phyloP scores from a whole-genome alignment of 2,329 filamentous ascomycete genomes.

The Epichloe coenophiala region DNA sequence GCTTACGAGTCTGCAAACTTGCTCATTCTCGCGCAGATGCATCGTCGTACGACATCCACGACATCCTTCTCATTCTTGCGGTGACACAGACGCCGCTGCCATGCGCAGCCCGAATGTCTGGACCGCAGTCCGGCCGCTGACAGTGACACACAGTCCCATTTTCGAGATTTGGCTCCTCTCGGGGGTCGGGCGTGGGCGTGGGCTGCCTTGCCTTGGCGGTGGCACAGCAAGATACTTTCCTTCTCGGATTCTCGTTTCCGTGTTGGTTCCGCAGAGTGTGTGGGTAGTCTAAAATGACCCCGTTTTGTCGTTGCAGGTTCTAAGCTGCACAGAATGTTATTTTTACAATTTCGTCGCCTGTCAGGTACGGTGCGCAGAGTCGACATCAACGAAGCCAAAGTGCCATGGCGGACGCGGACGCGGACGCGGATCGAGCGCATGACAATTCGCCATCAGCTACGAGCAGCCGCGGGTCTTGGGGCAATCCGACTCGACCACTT shows the following conservation, averaged over 20 bases:
- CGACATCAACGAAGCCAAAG: neutral
- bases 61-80: neutral
- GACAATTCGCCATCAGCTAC: neutral
- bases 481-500: neutral
- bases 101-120: too few relatives aligned
- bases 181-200: too few relatives aligned
- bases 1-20: neutral
- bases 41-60: neutral
- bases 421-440: neutral
- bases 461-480: neutral
- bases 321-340: too few relatives aligned
- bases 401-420: neutral
- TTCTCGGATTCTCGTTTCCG: neutral
- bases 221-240: neutral
- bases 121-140: too few relatives aligned
- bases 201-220: too few relatives aligned
- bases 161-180: too few relatives aligned
- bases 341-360: neutral
- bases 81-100: too few relatives aligned
- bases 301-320: too few relatives aligned
- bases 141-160: too few relatives aligned
- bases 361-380: neutral
- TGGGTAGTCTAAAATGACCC: too few relatives aligned
- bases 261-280: too few relatives aligned
- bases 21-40: constrained; percentile 6